phyloP scores from a whole-genome alignment of 2,329 filamentous ascomycete genomes.

The Colletotrichum shisoi region DNA sequence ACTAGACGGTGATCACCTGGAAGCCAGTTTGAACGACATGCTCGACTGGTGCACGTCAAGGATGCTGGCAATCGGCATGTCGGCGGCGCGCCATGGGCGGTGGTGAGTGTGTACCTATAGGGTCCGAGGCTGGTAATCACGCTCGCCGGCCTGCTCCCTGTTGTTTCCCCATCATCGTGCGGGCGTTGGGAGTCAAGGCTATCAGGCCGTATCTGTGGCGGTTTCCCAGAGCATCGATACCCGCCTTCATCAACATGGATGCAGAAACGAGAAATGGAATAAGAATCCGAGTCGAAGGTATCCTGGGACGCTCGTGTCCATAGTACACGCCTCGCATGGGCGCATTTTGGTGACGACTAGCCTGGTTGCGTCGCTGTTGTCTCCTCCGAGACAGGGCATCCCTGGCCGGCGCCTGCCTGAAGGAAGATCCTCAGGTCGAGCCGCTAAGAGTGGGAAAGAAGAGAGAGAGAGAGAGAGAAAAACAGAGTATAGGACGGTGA shows the following conservation, averaged over 20 bases:
- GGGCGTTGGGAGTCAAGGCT: not conserved
- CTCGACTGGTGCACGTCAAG: not conserved
- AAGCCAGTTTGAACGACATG: conserved; percentile 13
- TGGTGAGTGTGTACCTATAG: not conserved
- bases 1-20: conserved; percentile 5
- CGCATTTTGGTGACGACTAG: not conserved
- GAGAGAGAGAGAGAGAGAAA: not conserved
- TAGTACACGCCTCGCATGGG: too few relatives aligned
- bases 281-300: too few relatives aligned
- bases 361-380: not conserved
- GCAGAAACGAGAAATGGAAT: not conserved
- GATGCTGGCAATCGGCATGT: not conserved
- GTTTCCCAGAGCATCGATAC: not conserved
- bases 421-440: conserved; percentile 19
- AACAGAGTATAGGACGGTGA: too few relatives aligned
- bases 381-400: conserved; percentile 2
- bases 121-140: not conserved
- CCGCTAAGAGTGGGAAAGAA: not conserved
- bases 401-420: not conserved
- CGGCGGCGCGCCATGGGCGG: not conserved
- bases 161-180: not conserved
- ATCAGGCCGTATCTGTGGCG: not conserved
- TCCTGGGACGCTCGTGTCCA: too few relatives aligned
- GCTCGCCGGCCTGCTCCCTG: not conserved
- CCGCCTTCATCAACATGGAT: not conserved